Evolutionary conservation across 225 moss, liverwort and hornwort species (phyloP), one percentile per base, ranked within the genome.

Genomic region (Sphagnum tenellum): DNA sequence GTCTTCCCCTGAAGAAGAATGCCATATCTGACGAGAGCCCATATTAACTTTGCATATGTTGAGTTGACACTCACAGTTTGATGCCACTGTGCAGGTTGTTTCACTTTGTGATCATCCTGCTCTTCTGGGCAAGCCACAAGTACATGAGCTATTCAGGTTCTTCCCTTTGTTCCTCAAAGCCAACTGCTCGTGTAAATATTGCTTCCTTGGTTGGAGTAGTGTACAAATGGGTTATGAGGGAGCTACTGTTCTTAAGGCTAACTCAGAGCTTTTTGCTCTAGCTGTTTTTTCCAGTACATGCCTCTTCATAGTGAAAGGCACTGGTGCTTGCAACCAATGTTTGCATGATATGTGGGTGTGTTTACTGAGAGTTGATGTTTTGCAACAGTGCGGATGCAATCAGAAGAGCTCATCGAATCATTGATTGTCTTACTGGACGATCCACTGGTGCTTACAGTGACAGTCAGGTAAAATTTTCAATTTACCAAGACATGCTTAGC

Each of bases 391-490:
- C 94, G 57, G 91, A 95, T 75, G 78, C 94, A 57, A 84, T 95
- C 67, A 75, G 47, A 59, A 89, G 91, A 75, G 94, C 94, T 70
- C 81, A 78, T 59, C 84, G 80, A 63, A 88, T 95, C 65, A 62
- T 92, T 71, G 94, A 95, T 48, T 82, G 74, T 64, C 89, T 95
- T 76, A 91, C 94, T 61, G 82, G 84, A 56, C 82, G 85, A 75
- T 83, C 94, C 9, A 89, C 91, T 67, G 94, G 94, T 71, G 94
- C 94, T 59, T 95, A 95, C 67, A 91, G 89, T 80, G 89, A 95
- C 60, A 95, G 94, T 77, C 95, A 95, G 88, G 95, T 94, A 63
- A 8, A 7, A 29, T 29, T 29, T 29, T 29, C 29, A 29, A 29
- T 29, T 29, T 29, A 29, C 29, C 29, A 29, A 29, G 29, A 29